phyloP scores from a whole-genome alignment of 768 basidiomycete species.

The Pleurotus cornucopiae region DNA sequence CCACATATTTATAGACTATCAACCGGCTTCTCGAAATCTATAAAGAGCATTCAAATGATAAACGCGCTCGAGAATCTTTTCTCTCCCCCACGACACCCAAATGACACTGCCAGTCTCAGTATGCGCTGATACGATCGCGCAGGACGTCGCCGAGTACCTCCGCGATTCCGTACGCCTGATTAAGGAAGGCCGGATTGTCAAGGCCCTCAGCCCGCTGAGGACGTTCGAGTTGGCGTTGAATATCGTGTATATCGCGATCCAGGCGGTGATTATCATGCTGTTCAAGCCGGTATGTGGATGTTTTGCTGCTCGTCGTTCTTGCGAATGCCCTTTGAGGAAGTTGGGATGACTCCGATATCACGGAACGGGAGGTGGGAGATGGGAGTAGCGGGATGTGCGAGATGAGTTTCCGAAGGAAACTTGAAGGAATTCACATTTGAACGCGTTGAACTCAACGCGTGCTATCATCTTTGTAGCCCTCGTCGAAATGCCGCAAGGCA shows the following conservation, averaged over 20 bases:
- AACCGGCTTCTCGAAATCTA: background rate
- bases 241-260: background rate
- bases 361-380: too few species aligned
- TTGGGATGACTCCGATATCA: too few species aligned
- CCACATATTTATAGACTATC: background rate
- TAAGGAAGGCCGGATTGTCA: background rate
- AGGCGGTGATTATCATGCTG: background rate
- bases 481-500: slow-evolving; percentile 18
- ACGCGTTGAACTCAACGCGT: background rate
- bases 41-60: background rate
- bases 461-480: slow-evolving; percentile 12
- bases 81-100: background rate
- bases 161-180: background rate
- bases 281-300: background rate
- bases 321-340: too few species aligned
- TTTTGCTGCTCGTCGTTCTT: too few species aligned
- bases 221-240: background rate
- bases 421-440: background rate
- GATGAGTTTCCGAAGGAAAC: too few species aligned
- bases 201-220: background rate
- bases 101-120: background rate
- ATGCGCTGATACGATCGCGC: background rate
- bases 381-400: too few species aligned
- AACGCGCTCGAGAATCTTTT: background rate
- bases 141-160: background rate